Conservation (phyloP, 441 rosid species). For the Euphorbia celastroides region DNA sequence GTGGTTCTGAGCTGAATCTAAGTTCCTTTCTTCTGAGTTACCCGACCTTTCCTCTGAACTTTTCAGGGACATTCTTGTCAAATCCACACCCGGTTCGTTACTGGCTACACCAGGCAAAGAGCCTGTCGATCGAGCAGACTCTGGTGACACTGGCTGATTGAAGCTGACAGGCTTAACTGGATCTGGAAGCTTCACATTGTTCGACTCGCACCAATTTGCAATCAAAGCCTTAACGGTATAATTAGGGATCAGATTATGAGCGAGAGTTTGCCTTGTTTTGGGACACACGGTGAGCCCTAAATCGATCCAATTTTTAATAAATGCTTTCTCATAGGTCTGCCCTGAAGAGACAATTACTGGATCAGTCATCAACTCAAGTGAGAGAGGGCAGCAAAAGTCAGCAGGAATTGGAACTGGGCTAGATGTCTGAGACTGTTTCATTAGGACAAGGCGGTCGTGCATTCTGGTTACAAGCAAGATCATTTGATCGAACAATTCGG, state of each 20-base stretch:
- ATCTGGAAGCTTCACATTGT: slow-evolving; percentile 73
- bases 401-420: slow-evolving; percentile 69
- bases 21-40: slow-evolving; percentile 40
- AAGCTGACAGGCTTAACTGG: slow-evolving; percentile 46
- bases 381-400: slow-evolving; percentile 88
- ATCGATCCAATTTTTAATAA: slow-evolving; percentile 81
- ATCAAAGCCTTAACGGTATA: slow-evolving; percentile 86
- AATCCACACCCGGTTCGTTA: slow-evolving; percentile 39
- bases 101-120: slow-evolving; percentile 39
- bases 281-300: slow-evolving; percentile 91
- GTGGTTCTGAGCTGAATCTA: slow-evolving; percentile 41
- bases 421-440: slow-evolving; percentile 55
- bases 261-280: slow-evolving; percentile 70
- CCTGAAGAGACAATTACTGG: slow-evolving; percentile 95
- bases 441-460: slow-evolving; percentile 59
- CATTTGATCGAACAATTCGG: slow-evolving; percentile 56
- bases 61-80: slow-evolving; percentile 32
- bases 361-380: slow-evolving; percentile 94
- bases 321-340: slow-evolving; percentile 86
- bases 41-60: slow-evolving; percentile 47
- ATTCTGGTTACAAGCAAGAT: slow-evolving; percentile 52
- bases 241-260: slow-evolving; percentile 74
- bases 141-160: slow-evolving; percentile 45
- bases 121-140: slow-evolving; percentile 38
- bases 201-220: slow-evolving; percentile 83